A percentile compares a stretch with the other conserved stretches of the same genome.
Conservation (phyloP, 306 rosid genomes). For the Citrullus amarus region DNA sequence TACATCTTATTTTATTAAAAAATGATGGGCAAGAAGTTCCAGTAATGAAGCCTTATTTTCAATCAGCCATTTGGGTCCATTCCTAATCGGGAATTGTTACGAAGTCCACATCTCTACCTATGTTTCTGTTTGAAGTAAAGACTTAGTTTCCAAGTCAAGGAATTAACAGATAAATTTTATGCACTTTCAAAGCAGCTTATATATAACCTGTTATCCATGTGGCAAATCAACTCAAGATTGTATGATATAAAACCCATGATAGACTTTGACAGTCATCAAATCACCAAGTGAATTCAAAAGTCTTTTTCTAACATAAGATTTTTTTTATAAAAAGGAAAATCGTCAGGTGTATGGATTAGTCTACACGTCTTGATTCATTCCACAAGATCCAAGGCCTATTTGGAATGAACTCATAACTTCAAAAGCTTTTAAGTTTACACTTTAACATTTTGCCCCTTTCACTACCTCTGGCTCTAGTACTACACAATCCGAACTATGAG, state of each 20-base stretch:
- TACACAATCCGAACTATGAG: background rate
- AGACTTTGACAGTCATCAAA: background rate
- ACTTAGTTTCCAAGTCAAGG: background rate
- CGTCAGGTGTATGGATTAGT: background rate
- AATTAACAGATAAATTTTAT: background rate
- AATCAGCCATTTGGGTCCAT: too few relatives aligned
- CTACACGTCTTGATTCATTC: background rate
- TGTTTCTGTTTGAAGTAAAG: background rate
- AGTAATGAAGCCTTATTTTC: too few relatives aligned
- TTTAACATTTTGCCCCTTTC: background rate
- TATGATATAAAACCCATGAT: background rate
- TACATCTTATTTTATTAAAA: background rate
- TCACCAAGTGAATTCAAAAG: background rate
- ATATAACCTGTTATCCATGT: background rate
- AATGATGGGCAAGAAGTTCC: too few relatives aligned
- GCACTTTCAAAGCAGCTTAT: background rate
- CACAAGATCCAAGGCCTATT: background rate
- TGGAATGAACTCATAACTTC: background rate
- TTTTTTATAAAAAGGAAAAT: background rate
- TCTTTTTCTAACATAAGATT: background rate
- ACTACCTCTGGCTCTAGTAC: background rate
- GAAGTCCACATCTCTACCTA: too few relatives aligned
- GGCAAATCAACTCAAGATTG: background rate
- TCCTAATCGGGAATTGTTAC: too few relatives aligned
- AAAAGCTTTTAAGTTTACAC: background rate